phyloP scores from a whole-genome alignment of 257 asterid genomes.

The Petrea volubilis region DNA sequence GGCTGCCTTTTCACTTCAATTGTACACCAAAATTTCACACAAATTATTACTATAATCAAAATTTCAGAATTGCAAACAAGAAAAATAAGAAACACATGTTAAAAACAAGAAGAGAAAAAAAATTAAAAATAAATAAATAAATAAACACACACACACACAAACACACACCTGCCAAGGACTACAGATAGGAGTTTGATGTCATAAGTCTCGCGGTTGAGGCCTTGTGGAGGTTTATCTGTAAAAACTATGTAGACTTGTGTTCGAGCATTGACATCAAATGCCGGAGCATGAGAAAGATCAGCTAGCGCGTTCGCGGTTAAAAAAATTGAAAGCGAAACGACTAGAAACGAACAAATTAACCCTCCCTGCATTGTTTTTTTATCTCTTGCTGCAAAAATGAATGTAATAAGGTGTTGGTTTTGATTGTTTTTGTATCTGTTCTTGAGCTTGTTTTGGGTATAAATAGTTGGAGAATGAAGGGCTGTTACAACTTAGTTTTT shows the following conservation, averaged over 20 bases:
- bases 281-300: not conserved
- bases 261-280: not conserved
- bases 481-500: too few relatives aligned
- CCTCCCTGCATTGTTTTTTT: not conserved
- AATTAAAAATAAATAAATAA: too few relatives aligned
- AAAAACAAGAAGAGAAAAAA: not conserved
- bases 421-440: not conserved
- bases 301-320: not conserved
- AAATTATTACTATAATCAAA: not conserved
- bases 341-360: not conserved
- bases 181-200: conserved; percentile 1
- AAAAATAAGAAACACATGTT: too few relatives aligned
- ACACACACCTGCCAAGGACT: conserved; percentile 22
- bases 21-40: not conserved
- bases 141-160: too few relatives aligned
- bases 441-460: too few relatives aligned
- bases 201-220: not conserved
- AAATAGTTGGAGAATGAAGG: too few relatives aligned
- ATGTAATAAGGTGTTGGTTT: not conserved
- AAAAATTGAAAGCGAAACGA: not conserved
- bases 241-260: not conserved
- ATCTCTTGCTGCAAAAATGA: not conserved
- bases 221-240: not conserved
- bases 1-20: conserved; percentile 52
- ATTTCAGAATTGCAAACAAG: too few relatives aligned